A percentile compares a stretch with the other conserved stretches of the same genome.
These are phyloP conservation scores for Candida patagonica DNA, from an alignment of 805 yeast genomes.

Conservation along the genomic window DNA sequence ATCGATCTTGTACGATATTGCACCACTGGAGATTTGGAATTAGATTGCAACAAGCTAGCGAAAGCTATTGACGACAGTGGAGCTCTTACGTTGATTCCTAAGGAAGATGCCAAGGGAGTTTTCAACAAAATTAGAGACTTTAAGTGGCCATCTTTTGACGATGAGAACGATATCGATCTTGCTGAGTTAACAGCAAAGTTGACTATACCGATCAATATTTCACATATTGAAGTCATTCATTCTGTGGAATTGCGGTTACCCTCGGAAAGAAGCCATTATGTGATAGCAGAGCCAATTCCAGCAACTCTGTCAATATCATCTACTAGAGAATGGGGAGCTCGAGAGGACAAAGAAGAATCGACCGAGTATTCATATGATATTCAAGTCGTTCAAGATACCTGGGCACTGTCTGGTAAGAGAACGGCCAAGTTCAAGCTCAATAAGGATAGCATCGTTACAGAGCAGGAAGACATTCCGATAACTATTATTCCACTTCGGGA, in stretches of 20 bases:
- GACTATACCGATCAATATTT: slow-evolving; percentile 51
- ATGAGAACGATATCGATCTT: slow-evolving; percentile 10
- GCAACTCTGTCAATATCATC: slow-evolving; percentile 38
- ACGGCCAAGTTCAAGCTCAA: slow-evolving; percentile 37
- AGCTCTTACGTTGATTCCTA: slow-evolving; percentile 6
- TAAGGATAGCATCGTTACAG: slow-evolving; percentile 11
- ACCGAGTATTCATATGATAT: slow-evolving; percentile 37
- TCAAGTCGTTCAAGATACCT: slow-evolving; percentile 48
- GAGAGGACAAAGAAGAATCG: slow-evolving; percentile 5
- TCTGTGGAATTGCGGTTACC: slow-evolving; percentile 37
- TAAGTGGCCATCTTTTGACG: slow-evolving; percentile 7
- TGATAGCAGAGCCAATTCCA: slow-evolving; percentile 57
- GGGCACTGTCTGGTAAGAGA: slow-evolving; percentile 74
- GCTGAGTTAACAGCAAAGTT: slow-evolving; percentile 23
- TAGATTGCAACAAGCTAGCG: slow-evolving; percentile 28
- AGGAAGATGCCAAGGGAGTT: slow-evolving; percentile 1
- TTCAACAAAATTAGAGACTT: slow-evolving; percentile 3
- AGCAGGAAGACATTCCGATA: slow-evolving; percentile 29
- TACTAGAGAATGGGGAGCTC: slow-evolving; percentile 36
- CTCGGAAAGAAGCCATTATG: slow-evolving; percentile 33
- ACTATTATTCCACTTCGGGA: slow-evolving; percentile 63
- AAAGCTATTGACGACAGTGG: slow-evolving; percentile 1
- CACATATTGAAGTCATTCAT: slow-evolving; percentile 52
- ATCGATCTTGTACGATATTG: slow-evolving; percentile 4
- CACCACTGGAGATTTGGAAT: slow-evolving; percentile 3